A percentile compares a stretch with the other conserved stretches of the same genome.
phyloP scores from a whole-genome alignment of 495 filamentous ascomycete genomes.

The Xanthoparmelia taractica region DNA sequence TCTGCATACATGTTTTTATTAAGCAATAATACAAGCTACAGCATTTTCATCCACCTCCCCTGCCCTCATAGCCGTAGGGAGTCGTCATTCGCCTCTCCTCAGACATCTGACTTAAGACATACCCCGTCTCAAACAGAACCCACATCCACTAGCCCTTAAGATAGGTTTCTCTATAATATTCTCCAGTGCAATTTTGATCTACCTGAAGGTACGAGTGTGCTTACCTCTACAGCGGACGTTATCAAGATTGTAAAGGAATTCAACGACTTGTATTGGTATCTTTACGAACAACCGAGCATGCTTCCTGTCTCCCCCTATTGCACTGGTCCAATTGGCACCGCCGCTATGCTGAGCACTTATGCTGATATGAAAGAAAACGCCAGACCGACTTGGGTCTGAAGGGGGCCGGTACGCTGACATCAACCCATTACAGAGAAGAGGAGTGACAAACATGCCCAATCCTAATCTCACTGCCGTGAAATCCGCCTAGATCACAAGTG shows the following conservation, averaged over 20 bases:
- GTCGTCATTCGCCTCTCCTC: too few relatives aligned
- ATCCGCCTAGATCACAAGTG: neutral
- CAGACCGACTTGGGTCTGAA: neutral
- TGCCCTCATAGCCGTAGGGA: too few relatives aligned
- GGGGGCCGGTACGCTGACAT: neutral
- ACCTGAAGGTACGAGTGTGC: neutral
- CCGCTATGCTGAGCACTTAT: conserved; percentile 9
- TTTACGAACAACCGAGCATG: neutral
- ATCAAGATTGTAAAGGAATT: neutral
- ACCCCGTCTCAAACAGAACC: too few relatives aligned
- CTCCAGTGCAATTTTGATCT: too few relatives aligned
- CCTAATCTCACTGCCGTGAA: neutral
- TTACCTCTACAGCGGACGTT: neutral
- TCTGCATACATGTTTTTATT: too few relatives aligned
- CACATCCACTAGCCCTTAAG: too few relatives aligned
- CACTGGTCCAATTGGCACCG: conserved; percentile 6
- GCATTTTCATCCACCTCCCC: too few relatives aligned
- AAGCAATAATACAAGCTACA: too few relatives aligned
- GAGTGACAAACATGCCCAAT: neutral
- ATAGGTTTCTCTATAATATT: too few relatives aligned
- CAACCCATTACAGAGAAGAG: neutral
- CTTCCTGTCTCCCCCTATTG: neutral
- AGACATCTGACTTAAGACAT: too few relatives aligned
- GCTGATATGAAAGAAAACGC: neutral
- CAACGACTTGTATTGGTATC: conserved; percentile 6